These are phyloP conservation scores for Persicaria maculosa DNA, from an alignment of 148 eudicot species.

Conservation along the genomic window DNA sequence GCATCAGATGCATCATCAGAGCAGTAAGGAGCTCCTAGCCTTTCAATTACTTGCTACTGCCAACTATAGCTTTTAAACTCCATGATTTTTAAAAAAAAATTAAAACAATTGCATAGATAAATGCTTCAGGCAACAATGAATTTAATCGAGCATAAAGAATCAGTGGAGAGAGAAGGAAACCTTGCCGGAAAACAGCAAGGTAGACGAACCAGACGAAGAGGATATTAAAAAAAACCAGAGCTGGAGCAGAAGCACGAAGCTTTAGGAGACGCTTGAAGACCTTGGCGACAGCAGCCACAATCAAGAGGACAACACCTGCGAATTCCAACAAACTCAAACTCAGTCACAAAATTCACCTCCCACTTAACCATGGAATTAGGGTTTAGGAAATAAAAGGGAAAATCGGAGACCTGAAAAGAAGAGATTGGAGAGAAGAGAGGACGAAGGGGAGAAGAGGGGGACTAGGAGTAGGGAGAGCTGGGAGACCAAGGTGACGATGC, in stretches of 20 bases:
- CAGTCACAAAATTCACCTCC: neutral
- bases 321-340: neutral
- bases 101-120: neutral
- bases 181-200: constrained; percentile 35
- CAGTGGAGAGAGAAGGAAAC: constrained; percentile 21
- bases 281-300: constrained; percentile 30
- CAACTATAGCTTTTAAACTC: neutral
- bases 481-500: constrained; percentile 23
- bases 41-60: neutral
- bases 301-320: constrained; percentile 37
- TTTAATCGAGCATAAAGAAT: neutral
- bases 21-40: neutral
- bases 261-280: constrained; percentile 33
- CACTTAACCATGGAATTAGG: neutral
- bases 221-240: constrained; percentile 51
- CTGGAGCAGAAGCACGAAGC: constrained; percentile 66
- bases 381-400: neutral
- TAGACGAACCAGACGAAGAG: constrained; percentile 52
- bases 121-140: neutral
- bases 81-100: neutral
- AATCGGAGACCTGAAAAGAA: constrained; percentile 42
- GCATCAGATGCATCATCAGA: neutral
- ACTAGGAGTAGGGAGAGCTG: constrained; percentile 40
- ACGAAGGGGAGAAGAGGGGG: constrained; percentile 29
- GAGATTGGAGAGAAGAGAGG: constrained; percentile 33